Evolutionary conservation across 1,139 yeast genomes (phyloP), one percentile per base, ranked within the genome.

Genomic region (Pichia sp.): DNA sequence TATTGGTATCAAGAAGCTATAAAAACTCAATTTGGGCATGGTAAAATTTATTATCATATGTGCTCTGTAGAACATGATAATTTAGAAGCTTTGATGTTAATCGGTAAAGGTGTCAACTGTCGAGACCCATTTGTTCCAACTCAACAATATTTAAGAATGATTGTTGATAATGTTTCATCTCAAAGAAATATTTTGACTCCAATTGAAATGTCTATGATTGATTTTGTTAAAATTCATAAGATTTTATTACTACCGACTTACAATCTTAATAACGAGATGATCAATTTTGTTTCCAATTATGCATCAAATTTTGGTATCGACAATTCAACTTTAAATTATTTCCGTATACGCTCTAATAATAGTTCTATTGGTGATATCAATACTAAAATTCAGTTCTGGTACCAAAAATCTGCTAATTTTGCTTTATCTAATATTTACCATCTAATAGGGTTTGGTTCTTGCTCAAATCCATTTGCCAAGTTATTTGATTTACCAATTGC

Each of bases 71-170:
- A 83, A 56, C 83, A 78, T 58, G 88, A 83, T 57, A 81, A 82
- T 50, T 62, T 83, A 49, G 89, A 82, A 59, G 89, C 91, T 1
- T 71, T 83, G 49, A 86, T 80, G 40, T 80, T 82, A 51, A 73
- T 83, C 30, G 89, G 91, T 11, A 83, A 82, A 58, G 74, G 84
- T 33, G 89, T 83, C 9, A 73, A 78, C 43, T 82, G 89, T 54
- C 74, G 83, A 47, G 91, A 83, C 57, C 86, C 89, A 7, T 83
- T 83, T 61, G 86, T 81, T 5, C 93, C 93, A 24, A 81, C 91
- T 4, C 79, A 75, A 44, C 88, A 81, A 53, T 83, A 83, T 55
- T 68, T 83, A 58, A 69, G 82, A 52, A 68, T 82, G 61, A 88
- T 83, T 26, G 84, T 83, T 43, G 91, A 82, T 52, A 82, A 82